Evolutionary conservation across 805 yeast genomes (phyloP), one percentile per base, ranked within the genome.

Genomic region (Torulaspora franciscae): DNA sequence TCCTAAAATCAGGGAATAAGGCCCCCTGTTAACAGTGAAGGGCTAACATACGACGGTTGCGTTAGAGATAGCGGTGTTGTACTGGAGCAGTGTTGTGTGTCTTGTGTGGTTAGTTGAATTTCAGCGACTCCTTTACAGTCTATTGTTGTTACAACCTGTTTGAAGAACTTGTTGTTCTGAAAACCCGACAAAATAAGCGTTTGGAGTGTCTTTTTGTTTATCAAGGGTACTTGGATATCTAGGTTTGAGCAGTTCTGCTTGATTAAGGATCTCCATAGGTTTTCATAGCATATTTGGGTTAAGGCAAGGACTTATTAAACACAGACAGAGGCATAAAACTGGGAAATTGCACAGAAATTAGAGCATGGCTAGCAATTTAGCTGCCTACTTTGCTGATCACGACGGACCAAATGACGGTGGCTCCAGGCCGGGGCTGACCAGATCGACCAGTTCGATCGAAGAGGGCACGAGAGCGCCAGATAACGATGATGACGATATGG

Each of bases 401-500:
- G 26, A 40, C 40, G 32, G 43, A 29, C 32, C 39, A 29, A 43
- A 33, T 30, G 46, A 42, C 8, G 33, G 38, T 6, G 41, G 40
- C 24, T 24, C 40, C 6, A 42, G 40, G 28, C 33, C 45, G 23
- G 13, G 17, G n/a, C 25, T 15, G 37, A 47, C 13, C 37, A 32
- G 32, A 19, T 30, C 41, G 15, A 28, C 29, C n/a, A 35, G 36
- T 25, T 22, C 36, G 14, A 33, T 32, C n/a, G 37, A 37, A 32
- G 29, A 22, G 14, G 32, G 33, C 25, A 35, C 39, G 33, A 46
- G 29, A 15, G 46, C n/a, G 14, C 24, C 40, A 27, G 43, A 39
- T 7, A 14, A n/a, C 8, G 36, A 39, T 22, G 56, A 55, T 22
- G 68, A 64, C 26, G 69, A 66, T 32, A 56, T 65, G 62, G 70